These are phyloP conservation scores for Ogataea paraovalis DNA, from an alignment of 805 yeast genomes.

Conservation along the genomic window DNA sequence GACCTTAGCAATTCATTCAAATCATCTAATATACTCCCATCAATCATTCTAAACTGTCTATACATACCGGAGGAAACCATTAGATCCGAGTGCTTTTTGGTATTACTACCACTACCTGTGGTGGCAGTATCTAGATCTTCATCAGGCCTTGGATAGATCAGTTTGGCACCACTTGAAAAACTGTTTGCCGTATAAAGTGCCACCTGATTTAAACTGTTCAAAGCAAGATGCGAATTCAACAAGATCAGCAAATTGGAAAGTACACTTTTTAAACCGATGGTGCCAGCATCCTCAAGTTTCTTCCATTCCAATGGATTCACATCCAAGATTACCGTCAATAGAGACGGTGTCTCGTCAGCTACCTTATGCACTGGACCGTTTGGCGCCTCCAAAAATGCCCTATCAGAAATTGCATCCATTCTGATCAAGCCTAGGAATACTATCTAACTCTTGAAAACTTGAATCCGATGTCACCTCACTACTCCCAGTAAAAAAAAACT, in stretches of 20 bases:
- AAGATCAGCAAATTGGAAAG: constrained; percentile 67
- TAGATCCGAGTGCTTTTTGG: constrained; percentile 10
- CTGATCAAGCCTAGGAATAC: no score
- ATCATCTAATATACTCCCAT: constrained; percentile 63
- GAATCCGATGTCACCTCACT: no score
- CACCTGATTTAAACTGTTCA: constrained; percentile 79
- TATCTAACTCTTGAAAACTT: no score
- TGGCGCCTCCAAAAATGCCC: constrained; percentile 37
- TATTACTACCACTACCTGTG: not conserved
- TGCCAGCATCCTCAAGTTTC: constrained; percentile 35
- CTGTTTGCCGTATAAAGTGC: constrained; percentile 77
- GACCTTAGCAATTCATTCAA: constrained; percentile 44
- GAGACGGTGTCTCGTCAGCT: constrained; percentile 70
- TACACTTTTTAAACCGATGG: constrained; percentile 52
- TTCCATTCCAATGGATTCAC: constrained; percentile 71
- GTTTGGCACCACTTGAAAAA: constrained; percentile 49
- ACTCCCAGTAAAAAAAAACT: no score
- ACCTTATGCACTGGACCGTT: constrained; percentile 14
- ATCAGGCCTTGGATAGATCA: constrained; percentile 57
- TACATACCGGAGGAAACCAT: constrained; percentile 65
- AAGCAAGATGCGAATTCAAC: constrained; percentile 82
- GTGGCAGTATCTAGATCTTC: constrained; percentile 2
- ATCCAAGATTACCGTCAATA: constrained; percentile 75
- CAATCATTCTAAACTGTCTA: constrained; percentile 76
- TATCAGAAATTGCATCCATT: constrained; percentile 69